phyloP scores from a whole-genome alignment of 164 flowering plant species.

The Buxus sempervirens region DNA sequence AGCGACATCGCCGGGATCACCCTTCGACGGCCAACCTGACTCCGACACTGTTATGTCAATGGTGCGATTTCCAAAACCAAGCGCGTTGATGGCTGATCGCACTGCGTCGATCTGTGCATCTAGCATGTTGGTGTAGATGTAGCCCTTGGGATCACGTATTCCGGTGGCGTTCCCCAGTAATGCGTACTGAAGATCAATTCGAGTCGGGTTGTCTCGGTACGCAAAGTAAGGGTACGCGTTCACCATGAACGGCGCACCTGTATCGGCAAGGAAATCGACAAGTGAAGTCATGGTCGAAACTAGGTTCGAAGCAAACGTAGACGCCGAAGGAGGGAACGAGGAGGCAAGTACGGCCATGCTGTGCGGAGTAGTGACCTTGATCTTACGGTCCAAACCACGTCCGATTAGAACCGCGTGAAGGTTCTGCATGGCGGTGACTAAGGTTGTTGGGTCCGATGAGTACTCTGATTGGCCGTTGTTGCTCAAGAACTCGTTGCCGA shows the following conservation, averaged over 20 bases:
- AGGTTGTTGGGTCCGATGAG: constrained; percentile 20
- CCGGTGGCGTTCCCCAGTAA: constrained; percentile 38
- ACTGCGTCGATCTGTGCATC: constrained; percentile 72
- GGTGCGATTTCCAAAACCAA: constrained; percentile 40
- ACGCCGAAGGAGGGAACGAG: constrained; percentile 61
- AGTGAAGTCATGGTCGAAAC: constrained; percentile 36
- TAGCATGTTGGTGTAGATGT: constrained; percentile 51
- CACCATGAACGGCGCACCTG: constrained; percentile 59
- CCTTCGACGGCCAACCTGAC: constrained; percentile 81
- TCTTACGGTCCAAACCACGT: constrained; percentile 47
- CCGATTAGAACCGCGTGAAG: constrained; percentile 32
- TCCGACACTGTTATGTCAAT: constrained; percentile 46
- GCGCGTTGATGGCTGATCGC: constrained; percentile 43
- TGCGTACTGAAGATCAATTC: constrained; percentile 42
- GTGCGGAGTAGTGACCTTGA: constrained; percentile 61
- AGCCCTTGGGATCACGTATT: constrained; percentile 46
- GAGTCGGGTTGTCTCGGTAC: constrained; percentile 44
- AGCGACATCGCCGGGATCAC: constrained; percentile 33
- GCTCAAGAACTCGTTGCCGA: constrained; percentile 64
- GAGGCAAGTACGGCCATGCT: constrained; percentile 57
- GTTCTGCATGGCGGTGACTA: constrained; percentile 62
- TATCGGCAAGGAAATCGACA: constrained; percentile 39
- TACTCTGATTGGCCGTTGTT: constrained; percentile 9
- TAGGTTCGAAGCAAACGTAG: constrained; percentile 37
- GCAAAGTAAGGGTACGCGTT: constrained; percentile 77